Percentiles rank a stretch among this genome's conserved stretches.
phyloP scores from a whole-genome alignment of 73 alveolate species.

The Breviolum minutum region DNA sequence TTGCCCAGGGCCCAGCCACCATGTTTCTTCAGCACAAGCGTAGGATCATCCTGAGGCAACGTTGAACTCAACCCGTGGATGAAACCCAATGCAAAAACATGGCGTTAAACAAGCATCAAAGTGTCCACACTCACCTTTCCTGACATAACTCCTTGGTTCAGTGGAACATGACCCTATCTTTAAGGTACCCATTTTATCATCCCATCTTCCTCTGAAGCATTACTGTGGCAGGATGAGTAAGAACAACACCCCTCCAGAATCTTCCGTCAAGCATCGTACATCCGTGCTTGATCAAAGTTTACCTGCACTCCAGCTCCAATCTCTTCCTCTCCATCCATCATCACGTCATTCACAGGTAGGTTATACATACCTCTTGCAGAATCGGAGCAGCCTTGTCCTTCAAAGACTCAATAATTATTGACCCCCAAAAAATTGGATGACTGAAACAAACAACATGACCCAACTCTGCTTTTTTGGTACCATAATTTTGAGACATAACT shows the following conservation, averaged over 20 bases:
- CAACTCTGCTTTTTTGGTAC: no score
- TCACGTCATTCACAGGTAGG: constrained; percentile 54
- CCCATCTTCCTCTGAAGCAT: no score
- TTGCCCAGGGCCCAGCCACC: constrained; percentile 94
- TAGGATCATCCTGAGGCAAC: constrained; percentile 33
- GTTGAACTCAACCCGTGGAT: not conserved
- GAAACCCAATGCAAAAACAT: not conserved
- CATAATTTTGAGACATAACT: no score
- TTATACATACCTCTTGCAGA: constrained; percentile 34
- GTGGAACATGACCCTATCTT: no score
- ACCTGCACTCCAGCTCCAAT: constrained; percentile 48
- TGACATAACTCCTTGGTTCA: no score
- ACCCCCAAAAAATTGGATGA: no score
- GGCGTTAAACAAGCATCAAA: not conserved
- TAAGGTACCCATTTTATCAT: no score
- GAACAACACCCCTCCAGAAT: no score
- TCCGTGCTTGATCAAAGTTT: constrained; percentile 60
- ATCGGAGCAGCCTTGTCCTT: not conserved
- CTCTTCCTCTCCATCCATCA: constrained; percentile 63
- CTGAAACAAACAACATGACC: no score
- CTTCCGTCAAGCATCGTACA: constrained; percentile 3
- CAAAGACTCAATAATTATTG: no score
- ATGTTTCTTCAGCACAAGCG: constrained; percentile 49
- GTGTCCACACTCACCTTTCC: no score
- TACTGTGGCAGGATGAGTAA: no score